Percentiles rank a stretch among this genome's conserved stretches.
Conservation (phyloP, 2,329 filamentous ascomycete genomes). For the Cylindrodendrum hubeiense region DNA sequence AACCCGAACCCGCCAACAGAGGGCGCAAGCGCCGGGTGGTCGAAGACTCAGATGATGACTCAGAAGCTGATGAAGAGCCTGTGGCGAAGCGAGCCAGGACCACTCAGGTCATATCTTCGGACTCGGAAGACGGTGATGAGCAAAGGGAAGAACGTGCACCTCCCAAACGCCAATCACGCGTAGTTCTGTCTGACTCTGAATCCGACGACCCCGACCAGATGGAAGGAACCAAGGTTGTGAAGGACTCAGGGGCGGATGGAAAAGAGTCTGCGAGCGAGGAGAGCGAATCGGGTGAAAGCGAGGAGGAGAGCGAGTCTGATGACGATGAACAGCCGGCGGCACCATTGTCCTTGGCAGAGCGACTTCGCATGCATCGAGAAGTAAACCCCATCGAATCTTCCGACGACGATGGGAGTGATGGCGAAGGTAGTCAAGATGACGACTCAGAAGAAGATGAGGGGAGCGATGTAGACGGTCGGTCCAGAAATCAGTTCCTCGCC, state of each 20-base stretch:
- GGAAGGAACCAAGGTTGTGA: constrained; percentile 32
- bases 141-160: not conserved
- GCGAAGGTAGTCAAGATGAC: constrained; percentile 30
- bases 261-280: not conserved
- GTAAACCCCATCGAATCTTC: constrained; percentile 9
- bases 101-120: constrained; percentile 31
- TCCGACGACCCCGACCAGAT: constrained; percentile 20
- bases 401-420: constrained; percentile 13
- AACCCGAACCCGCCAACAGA: constrained; percentile 23
- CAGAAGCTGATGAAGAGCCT: constrained; percentile 19
- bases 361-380: constrained; percentile 12
- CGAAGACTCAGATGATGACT: constrained; percentile 47
- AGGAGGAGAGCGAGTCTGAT: constrained; percentile 18
- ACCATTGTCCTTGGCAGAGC: constrained; percentile 13
- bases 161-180: not conserved
- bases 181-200: constrained; percentile 17
- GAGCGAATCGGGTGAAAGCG: constrained; percentile 3
- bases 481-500: constrained; percentile 44
- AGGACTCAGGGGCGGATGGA: constrained; percentile 26
- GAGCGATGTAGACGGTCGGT: constrained; percentile 35
- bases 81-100: constrained; percentile 42
- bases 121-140: constrained; percentile 35
- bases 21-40: constrained; percentile 47
- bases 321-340: constrained; percentile 17
- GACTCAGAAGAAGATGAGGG: constrained; percentile 33